Conservation (phyloP, 2,329 filamentous ascomycete species). For the Nakataea oryzae region DNA sequence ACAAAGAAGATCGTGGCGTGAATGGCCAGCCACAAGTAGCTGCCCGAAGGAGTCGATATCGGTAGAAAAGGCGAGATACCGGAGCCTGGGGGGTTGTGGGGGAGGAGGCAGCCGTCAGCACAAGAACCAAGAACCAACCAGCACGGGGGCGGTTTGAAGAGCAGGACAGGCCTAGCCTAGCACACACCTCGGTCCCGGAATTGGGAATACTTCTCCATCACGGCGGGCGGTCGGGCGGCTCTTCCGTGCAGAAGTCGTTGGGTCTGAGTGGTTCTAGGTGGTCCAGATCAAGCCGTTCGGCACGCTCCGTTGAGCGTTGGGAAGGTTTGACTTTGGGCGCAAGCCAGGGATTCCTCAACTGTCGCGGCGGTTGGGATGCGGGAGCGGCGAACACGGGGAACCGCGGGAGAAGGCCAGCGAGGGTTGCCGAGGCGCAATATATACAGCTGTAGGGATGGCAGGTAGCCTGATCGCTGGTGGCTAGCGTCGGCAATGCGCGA, state of each 20-base stretch:
- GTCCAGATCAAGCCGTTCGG: background rate
- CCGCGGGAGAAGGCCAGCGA: background rate
- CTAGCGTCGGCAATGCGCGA: background rate
- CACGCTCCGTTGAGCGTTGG: background rate
- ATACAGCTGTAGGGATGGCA: background rate
- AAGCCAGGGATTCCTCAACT: background rate
- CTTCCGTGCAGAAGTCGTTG: background rate
- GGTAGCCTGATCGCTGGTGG: too few species aligned
- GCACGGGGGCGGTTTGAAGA: background rate
- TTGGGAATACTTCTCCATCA: conserved; percentile 92
- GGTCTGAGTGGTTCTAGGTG: background rate
- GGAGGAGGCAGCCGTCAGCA: background rate
- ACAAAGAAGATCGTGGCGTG: conserved; percentile 67
- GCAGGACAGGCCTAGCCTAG: background rate
- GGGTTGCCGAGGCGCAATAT: background rate
- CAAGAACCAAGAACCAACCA: too few species aligned
- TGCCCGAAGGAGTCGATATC: conserved; percentile 50
- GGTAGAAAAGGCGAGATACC: conserved; percentile 95
- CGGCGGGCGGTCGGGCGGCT: conserved; percentile 2
- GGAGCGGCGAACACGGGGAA: background rate
- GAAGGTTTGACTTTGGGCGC: background rate
- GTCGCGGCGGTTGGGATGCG: background rate
- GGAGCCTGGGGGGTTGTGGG: conserved; percentile 53
- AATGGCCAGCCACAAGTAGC: conserved; percentile 51
- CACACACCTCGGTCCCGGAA: conserved; percentile 74